Evolutionary conservation across 208 protist genomes (phyloP).

Genomic region (Wallacemonas collosoma): DNA sequence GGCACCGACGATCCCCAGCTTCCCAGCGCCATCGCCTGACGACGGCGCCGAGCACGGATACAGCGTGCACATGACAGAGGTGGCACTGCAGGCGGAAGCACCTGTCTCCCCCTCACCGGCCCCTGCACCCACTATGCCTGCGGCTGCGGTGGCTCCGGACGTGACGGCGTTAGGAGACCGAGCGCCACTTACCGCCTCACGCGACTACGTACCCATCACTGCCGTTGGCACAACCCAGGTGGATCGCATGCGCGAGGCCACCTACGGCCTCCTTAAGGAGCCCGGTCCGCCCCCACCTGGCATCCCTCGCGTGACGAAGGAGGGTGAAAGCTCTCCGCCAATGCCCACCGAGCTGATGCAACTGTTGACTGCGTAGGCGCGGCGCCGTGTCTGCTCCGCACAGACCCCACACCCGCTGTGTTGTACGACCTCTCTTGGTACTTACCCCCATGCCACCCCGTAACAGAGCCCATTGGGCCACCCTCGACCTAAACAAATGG

Average conservation of each 20-base stretch:
- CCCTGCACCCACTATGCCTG: slow-evolving; percentile 11
- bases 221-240: slow-evolving; percentile 57
- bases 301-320: slow-evolving; percentile 68
- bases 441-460: not conserved
- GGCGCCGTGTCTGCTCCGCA: not conserved
- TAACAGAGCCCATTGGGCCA: too few species aligned
- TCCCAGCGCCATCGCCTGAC: slow-evolving; percentile 29
- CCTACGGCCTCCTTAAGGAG: slow-evolving; percentile 76
- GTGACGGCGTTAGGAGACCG: too few species aligned
- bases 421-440: not conserved
- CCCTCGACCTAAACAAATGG: too few species aligned
- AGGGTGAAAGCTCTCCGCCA: slow-evolving; percentile 58
- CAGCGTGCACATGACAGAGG: not conserved
- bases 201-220: slow-evolving; percentile 71
- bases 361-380: slow-evolving; percentile 56
- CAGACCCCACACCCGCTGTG: too few species aligned
- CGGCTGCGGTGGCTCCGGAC: slow-evolving; percentile 10
- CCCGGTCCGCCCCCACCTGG: slow-evolving; percentile 52
- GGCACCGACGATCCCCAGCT: not conserved
- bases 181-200: slow-evolving; percentile 6
- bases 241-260: slow-evolving; percentile 63
- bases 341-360: slow-evolving; percentile 82
- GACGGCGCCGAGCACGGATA: slow-evolving; percentile 30
- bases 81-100: not conserved
- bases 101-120: not conserved